A percentile compares a stretch with the other conserved stretches of the same genome.
Evolutionary conservation across 371 early-diverging fungal genomes (phyloP).

Genomic region (Zancudomyces culisetae): DNA sequence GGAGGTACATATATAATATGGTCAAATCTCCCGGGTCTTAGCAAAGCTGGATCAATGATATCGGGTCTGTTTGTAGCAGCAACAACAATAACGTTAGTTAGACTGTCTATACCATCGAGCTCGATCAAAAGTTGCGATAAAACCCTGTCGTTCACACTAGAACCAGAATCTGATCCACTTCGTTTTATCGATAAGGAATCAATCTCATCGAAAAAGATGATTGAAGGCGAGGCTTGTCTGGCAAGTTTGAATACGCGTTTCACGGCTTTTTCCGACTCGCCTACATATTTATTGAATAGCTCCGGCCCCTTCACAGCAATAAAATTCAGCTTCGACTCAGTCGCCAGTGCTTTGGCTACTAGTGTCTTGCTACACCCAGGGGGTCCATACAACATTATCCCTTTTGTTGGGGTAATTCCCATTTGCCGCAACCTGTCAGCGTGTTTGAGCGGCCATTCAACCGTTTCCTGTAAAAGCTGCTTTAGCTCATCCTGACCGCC

Average conservation of each 20-base stretch:
- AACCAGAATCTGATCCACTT: constrained; percentile 24
- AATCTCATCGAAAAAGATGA: constrained; percentile 97
- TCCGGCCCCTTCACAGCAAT: constrained; percentile 96
- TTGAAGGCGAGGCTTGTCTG: constrained; percentile 81
- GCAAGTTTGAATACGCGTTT: constrained; percentile 89
- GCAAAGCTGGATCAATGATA: constrained; percentile 80
- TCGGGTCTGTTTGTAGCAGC: constrained; percentile 99
- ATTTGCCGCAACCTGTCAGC: constrained; percentile 71
- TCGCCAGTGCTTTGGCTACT: constrained; percentile 94
- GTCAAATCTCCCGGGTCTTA: constrained; percentile 95
- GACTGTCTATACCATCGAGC: constrained; percentile 87
- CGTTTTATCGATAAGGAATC: constrained; percentile 87
- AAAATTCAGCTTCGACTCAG: constrained; percentile 92
- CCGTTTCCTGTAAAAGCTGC: constrained; percentile 86
- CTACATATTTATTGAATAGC: constrained; percentile 96
- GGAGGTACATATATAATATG: constrained; percentile 82
- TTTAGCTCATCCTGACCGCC: constrained; percentile 93
- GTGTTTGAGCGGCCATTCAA: constrained; percentile 96
- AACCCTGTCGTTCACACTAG: constrained; percentile 81
- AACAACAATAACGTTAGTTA: constrained; percentile 86
- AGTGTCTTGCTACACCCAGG: constrained; percentile 97
- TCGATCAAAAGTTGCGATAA: constrained; percentile 84
- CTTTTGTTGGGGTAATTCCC: constrained; percentile 88
- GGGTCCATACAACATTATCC: constrained; percentile 91
- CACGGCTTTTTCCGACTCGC: constrained; percentile 94